Conservation (phyloP, 495 filamentous ascomycete species). For the Thermothielavioides terrestris region DNA sequence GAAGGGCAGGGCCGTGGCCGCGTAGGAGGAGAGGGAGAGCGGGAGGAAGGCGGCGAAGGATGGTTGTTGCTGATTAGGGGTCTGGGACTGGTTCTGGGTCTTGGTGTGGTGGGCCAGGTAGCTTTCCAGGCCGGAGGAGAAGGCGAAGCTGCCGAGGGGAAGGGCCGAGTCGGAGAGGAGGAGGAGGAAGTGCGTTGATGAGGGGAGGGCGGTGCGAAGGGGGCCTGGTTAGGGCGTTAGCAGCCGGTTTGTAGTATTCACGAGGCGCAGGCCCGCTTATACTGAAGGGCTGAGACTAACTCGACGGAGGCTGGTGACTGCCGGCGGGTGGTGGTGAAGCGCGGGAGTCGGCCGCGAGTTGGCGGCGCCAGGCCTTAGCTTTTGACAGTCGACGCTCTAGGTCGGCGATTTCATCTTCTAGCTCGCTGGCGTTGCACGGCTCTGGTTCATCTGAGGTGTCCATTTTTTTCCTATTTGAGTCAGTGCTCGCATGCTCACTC, state of each 20-base stretch:
- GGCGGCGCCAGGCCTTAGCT: constrained; percentile 20
- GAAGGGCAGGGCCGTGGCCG: constrained; percentile 76
- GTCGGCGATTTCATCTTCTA: constrained; percentile 28
- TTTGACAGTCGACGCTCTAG: constrained; percentile 30
- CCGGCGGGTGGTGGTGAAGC: not conserved
- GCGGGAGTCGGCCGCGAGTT: constrained; percentile 2
- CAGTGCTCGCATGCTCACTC: too few relatives aligned
- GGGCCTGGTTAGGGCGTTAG: not conserved
- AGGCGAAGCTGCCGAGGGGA: constrained; percentile 93
- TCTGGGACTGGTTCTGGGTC: constrained; percentile 24
- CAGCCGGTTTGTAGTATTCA: not conserved
- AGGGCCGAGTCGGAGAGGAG: constrained; percentile 93
- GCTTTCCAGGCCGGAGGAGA: constrained; percentile 88
- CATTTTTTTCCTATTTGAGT: too few relatives aligned
- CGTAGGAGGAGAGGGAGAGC: constrained; percentile 68
- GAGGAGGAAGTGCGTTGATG: constrained; percentile 64
- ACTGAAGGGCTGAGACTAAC: not conserved
- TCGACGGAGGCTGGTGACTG: not conserved
- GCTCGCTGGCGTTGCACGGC: not conserved
- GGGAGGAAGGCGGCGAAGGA: constrained; percentile 68
- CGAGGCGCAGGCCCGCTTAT: not conserved
- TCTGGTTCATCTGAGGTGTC: not conserved
- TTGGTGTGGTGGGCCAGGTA: constrained; percentile 80
- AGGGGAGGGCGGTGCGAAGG: constrained; percentile 6
- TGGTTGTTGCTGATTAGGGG: constrained; percentile 16